These are phyloP conservation scores for Podospora pseudocomata DNA, from an alignment of 495 filamentous ascomycete species.

Conservation along the genomic window DNA sequence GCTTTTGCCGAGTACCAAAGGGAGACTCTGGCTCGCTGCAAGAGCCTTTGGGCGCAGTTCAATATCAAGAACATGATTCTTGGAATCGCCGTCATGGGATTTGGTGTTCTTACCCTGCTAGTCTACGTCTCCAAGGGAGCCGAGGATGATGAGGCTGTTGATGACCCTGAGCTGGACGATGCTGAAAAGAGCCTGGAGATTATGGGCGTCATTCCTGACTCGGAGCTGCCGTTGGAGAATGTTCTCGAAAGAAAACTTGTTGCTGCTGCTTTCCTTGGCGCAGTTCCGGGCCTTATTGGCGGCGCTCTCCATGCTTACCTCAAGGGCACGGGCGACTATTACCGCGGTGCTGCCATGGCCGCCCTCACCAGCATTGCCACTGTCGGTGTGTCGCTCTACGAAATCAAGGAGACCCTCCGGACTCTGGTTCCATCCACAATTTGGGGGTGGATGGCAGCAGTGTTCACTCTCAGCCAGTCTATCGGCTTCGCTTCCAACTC, in stretches of 20 bases:
- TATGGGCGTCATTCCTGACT: constrained; percentile 31
- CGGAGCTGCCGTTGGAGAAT: constrained; percentile 28
- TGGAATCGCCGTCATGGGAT: constrained; percentile 67
- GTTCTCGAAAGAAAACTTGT: constrained; percentile 37
- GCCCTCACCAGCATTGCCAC: constrained; percentile 62
- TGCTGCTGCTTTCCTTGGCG: constrained; percentile 33
- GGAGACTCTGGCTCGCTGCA: constrained; percentile 76
- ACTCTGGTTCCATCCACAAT: constrained; percentile 70
- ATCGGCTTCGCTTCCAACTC: constrained; percentile 94
- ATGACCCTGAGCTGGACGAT: constrained; percentile 42
- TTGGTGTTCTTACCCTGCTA: constrained; percentile 61
- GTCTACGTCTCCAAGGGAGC: constrained; percentile 60
- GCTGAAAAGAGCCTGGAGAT: constrained; percentile 44
- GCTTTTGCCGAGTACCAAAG: constrained; percentile 70
- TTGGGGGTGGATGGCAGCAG: constrained; percentile 81
- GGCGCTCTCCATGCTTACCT: constrained; percentile 29
- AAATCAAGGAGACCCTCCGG: constrained; percentile 45
- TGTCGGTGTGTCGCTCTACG: constrained; percentile 54
- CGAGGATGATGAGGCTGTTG: constrained; percentile 42
- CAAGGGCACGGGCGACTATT: constrained; percentile 36
- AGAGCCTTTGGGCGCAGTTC: constrained; percentile 84
- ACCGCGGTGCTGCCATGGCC: constrained; percentile 42
- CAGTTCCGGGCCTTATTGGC: constrained; percentile 26
- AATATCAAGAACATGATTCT: constrained; percentile 78
- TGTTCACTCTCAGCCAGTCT: constrained; percentile 79